These are phyloP conservation scores for Gracilaria gracilis DNA, from an alignment of 23 red algal genomes.

Conservation along the genomic window DNA sequence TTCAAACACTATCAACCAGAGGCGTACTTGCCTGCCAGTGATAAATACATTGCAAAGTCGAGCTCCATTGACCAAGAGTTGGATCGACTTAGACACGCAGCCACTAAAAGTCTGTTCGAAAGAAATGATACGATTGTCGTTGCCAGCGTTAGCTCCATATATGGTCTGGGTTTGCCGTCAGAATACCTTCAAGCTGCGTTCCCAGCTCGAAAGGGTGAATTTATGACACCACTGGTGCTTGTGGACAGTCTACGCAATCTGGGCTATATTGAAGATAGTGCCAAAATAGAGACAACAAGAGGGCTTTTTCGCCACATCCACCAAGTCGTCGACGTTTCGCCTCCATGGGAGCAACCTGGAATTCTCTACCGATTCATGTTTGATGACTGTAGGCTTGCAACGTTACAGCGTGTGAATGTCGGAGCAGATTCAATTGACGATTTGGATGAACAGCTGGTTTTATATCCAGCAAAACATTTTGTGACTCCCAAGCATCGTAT, in stretches of 20 bases:
- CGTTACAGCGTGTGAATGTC: conserved; percentile 30
- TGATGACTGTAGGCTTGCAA: neutral
- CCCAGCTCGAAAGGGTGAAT: conserved; percentile 42
- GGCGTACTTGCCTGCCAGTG: conserved; percentile 74
- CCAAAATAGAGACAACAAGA: conserved; percentile 22
- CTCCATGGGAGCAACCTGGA: conserved; percentile 77
- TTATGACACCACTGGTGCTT: conserved; percentile 1
- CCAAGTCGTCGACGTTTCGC: conserved; percentile 39
- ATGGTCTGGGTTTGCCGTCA: conserved; percentile 83
- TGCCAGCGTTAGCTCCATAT: conserved; percentile 89
- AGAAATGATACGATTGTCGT: conserved; percentile 85
- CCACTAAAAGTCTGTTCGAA: conserved; percentile 83
- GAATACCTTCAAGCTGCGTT: conserved; percentile 79
- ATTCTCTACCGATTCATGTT: conserved; percentile 61
- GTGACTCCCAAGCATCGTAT: conserved; percentile 66
- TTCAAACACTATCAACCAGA: conserved; percentile 90
- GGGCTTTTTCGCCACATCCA: conserved; percentile 3
- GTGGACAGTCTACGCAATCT: conserved; percentile 24
- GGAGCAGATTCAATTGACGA: neutral
- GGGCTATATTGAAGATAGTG: conserved; percentile 20
- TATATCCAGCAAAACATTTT: conserved; percentile 93
- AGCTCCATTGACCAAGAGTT: conserved; percentile 82
- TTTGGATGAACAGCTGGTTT: conserved; percentile 57
- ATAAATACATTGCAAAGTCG: conserved; percentile 91
- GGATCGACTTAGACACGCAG: conserved; percentile 85